Percentiles rank a stretch among this genome's conserved stretches.
These are phyloP conservation scores for Chaetomium cochliodes DNA, from an alignment of 495 filamentous ascomycete genomes.

Conservation along the genomic window DNA sequence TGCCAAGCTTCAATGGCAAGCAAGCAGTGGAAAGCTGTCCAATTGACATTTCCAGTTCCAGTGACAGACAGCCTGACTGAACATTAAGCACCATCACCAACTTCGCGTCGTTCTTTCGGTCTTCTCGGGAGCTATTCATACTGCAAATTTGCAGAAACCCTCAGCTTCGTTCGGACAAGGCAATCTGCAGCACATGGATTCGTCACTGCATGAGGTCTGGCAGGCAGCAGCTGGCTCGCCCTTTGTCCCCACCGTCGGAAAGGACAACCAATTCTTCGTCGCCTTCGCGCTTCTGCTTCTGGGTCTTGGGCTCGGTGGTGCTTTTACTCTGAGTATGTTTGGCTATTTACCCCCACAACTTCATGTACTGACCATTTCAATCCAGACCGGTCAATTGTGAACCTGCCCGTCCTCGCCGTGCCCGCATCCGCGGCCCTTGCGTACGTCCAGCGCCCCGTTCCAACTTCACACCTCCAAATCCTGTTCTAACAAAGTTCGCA, in stretches of 20 bases:
- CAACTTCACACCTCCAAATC: background rate
- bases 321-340: constrained; percentile 81
- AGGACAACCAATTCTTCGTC: constrained; percentile 78
- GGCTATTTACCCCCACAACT: background rate
- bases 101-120: constrained; percentile 14
- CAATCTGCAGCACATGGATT: constrained; percentile 53
- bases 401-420: constrained; percentile 72
- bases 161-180: background rate
- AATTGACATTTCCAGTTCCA: constrained; percentile 11
- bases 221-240: constrained; percentile 80
- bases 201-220: constrained; percentile 83
- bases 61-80: no score
- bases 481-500: constrained; percentile 40
- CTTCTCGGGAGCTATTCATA: constrained; percentile 4
- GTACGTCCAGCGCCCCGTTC: constrained; percentile 52
- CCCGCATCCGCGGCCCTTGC: constrained; percentile 87
- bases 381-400: constrained; percentile 83
- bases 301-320: constrained; percentile 63
- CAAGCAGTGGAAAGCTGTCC: constrained; percentile 27
- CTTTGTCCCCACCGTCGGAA: constrained; percentile 76
- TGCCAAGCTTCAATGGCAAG: constrained; percentile 11
- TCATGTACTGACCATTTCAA: constrained; percentile 11
- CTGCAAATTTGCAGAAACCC: background rate
- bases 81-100: constrained; percentile 6
- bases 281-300: constrained; percentile 73